phyloP scores from a whole-genome alignment of 768 basidiomycete species.

The Serendipita vermifera region DNA sequence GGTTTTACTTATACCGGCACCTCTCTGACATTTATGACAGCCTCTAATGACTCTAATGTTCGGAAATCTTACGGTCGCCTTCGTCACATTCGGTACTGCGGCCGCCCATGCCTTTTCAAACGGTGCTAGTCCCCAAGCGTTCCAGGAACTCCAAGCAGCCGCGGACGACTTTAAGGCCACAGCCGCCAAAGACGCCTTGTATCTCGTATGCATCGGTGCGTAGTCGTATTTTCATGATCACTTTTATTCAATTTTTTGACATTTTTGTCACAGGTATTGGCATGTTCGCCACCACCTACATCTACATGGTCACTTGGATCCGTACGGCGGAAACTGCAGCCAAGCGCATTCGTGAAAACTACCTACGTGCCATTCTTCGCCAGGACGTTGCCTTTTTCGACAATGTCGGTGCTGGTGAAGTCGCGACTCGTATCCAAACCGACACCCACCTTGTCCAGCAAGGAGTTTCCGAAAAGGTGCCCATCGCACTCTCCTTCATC shows the following conservation, averaged over 20 bases:
- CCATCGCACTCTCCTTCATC: conserved; percentile 49
- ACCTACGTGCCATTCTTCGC: conserved; percentile 65
- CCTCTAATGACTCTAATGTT: conserved; percentile 37
- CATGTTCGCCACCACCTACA: conserved; percentile 54
- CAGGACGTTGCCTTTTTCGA: conserved; percentile 89
- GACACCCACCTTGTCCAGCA: conserved; percentile 84
- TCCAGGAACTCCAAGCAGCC: conserved; percentile 23
- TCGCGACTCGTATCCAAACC: conserved; percentile 83
- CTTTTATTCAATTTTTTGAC: too few relatives aligned
- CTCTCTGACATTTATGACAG: conserved; percentile 26
- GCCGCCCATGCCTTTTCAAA: conserved; percentile 20
- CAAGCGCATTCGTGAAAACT: conserved; percentile 71
- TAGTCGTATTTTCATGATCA: conserved; percentile 20
- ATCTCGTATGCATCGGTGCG: conserved; percentile 54
- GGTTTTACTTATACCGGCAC: not conserved
- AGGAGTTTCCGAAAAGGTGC: conserved; percentile 86
- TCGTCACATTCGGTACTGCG: conserved; percentile 42
- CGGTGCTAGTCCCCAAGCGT: conserved; percentile 22
- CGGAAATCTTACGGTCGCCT: conserved; percentile 27
- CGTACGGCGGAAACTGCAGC: conserved; percentile 57
- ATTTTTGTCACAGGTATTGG: conserved; percentile 54
- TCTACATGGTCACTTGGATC: conserved; percentile 27
- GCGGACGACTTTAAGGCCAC: conserved; percentile 38
- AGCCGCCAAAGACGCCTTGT: conserved; percentile 47
- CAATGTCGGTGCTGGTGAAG: conserved; percentile 81